Evolutionary conservation across 352 stramenopile species (phyloP).

Genomic region (Phytophthora palmivora): DNA sequence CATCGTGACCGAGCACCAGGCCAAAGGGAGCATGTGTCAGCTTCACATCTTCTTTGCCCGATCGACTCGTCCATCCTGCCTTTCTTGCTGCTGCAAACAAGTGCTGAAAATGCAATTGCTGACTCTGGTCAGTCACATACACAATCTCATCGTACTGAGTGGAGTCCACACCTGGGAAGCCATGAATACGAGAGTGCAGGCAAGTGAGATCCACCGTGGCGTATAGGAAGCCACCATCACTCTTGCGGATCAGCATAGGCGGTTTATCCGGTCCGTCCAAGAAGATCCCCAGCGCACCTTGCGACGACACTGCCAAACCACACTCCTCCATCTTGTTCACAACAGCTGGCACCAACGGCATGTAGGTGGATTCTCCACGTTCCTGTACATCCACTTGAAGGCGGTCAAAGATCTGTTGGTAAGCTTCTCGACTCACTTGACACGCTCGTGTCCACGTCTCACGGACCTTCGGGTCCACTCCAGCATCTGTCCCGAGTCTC

Average conservation of each 20-base stretch:
- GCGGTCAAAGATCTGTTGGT: conserved; percentile 69
- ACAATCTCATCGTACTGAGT: conserved; percentile 81
- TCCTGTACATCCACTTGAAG: conserved; percentile 72
- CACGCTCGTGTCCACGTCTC: conserved; percentile 70
- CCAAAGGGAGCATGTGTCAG: conserved; percentile 80
- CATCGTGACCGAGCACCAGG: conserved; percentile 79
- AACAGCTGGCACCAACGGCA: conserved; percentile 56
- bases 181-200: conserved; percentile 77
- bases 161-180: conserved; percentile 67
- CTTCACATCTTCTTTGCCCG: conserved; percentile 48
- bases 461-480: conserved; percentile 50
- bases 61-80: conserved; percentile 53
- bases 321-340: conserved; percentile 52
- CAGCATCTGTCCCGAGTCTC: conserved; percentile 39
- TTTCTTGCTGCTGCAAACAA: conserved; percentile 69
- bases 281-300: conserved; percentile 78
- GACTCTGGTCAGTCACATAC: conserved; percentile 85
- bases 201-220: conserved; percentile 80
- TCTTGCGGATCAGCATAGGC: conserved; percentile 85
- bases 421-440: conserved; percentile 74
- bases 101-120: conserved; percentile 83
- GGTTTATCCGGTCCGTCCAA: conserved; percentile 72
- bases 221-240: conserved; percentile 83
- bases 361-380: conserved; percentile 82
- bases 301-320: conserved; percentile 61